Evolutionary conservation across 257 asterid species (phyloP), one percentile per base, ranked within the genome.

Genomic region (Lycium barbarum): DNA sequence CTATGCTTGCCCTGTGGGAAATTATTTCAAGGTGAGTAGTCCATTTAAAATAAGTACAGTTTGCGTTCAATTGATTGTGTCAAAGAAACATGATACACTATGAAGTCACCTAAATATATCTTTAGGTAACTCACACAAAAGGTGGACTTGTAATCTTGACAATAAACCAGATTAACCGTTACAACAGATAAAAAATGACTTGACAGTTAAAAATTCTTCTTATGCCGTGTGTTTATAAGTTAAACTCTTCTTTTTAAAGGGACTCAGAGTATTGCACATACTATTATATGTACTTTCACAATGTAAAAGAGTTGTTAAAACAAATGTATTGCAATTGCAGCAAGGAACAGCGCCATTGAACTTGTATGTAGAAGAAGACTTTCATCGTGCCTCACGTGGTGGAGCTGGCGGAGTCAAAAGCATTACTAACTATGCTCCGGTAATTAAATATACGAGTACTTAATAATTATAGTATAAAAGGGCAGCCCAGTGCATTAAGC

Each of bases 361-460:
- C 80, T 87, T 95, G 87, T 92, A 86, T 15, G 92, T 95, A 18
- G 98, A 95, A 85, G 95, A 91, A 58, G 92, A 84, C 35, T 79
- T 87, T 81, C 97, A 90, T 85, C 98, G 98, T 35, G 94, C 98
- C n/a, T 45, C 89, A 20, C 91, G 90, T 11, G 98, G 98, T 47
- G 98, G 98, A 63, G 93, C 88, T 65, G 97, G 97, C 55, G 98
- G 97, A 54, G 90, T 93, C 66, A 95, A 95, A 88, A 95, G 97
- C 93, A 92, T 95, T n/a, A 91, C 97, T 36, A 95, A 95, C 83
- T 95, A 95, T 80, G 95, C 95, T 36, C 98, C 98, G 84, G 98
- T 95, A 90, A 80, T 40, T 74, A 36, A 68, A 36, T 36, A 38
- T 0, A 22, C 1, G 14, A 57, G 17, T 40, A 40, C 45, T 14